Conservation (phyloP, 2,329 filamentous ascomycete species). For the Tolypocladium cylindrosporum region DNA sequence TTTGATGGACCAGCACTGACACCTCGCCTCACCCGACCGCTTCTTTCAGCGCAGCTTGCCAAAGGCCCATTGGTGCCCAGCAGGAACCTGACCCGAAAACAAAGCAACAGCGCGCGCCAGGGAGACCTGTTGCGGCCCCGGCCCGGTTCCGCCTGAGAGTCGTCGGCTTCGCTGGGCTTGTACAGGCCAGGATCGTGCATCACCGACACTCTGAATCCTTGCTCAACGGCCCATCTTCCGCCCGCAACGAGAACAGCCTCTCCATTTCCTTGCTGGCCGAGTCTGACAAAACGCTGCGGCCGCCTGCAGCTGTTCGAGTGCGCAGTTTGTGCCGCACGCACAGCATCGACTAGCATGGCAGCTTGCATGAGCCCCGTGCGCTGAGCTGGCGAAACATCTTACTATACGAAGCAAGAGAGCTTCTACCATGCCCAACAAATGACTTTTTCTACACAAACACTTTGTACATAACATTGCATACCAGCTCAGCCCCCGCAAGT, state of each 20-base stretch:
- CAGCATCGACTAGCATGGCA: background rate
- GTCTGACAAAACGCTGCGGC: background rate
- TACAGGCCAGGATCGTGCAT: background rate
- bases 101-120: background rate
- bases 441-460: background rate
- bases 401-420: background rate
- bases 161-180: background rate
- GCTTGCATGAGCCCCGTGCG: constrained; percentile 7
- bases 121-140: background rate
- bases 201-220: background rate
- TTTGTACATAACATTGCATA: background rate
- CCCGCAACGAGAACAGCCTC: background rate
- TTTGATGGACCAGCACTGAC: too few species aligned
- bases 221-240: constrained; percentile 1
- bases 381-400: constrained; percentile 1
- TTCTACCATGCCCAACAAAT: background rate
- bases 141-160: background rate
- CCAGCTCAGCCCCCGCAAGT: background rate
- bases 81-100: background rate
- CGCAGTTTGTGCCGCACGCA: background rate
- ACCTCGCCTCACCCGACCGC: background rate
- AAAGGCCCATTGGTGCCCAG: background rate
- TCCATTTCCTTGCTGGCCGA: background rate
- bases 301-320: background rate
- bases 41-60: background rate